Conservation (phyloP, 805 yeast species). For the Wickerhamomyces silvicola region DNA sequence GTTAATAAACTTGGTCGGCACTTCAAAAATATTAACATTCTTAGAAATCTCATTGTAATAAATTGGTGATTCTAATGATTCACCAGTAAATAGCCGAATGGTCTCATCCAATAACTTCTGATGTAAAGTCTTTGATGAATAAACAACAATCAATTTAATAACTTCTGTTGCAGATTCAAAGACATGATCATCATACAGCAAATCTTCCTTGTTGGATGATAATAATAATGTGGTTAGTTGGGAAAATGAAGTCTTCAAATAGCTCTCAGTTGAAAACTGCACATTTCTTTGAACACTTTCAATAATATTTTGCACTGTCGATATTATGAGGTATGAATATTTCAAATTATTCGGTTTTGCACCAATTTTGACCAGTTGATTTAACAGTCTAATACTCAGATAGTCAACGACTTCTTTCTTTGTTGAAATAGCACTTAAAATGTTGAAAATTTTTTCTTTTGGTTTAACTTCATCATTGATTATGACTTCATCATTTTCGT, state of each 20-base stretch:
- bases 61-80: conserved; percentile 11
- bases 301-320: conserved; percentile 13
- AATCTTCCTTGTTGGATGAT: background rate
- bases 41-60: conserved; percentile 7
- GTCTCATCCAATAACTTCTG: conserved; percentile 37
- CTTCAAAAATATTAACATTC: conserved; percentile 17
- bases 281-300: conserved; percentile 16
- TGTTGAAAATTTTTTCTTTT: conserved; percentile 21
- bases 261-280: conserved; percentile 17
- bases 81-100: conserved; percentile 28
- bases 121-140: conserved; percentile 29
- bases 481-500: conserved; percentile 24
- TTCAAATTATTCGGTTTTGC: conserved; percentile 1
- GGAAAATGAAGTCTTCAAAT: conserved; percentile 11
- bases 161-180: conserved; percentile 27
- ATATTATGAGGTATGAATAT: conserved; percentile 15
- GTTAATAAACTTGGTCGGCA: conserved; percentile 29
- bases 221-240: conserved; percentile 9
- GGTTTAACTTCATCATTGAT: conserved; percentile 20
- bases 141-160: conserved; percentile 28
- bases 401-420: conserved; percentile 30
- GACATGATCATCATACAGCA: conserved; percentile 7
- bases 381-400: conserved; percentile 30
- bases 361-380: conserved; percentile 22
- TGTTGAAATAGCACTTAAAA: conserved; percentile 22